Percentiles rank a stretch among this genome's conserved stretches.
Evolutionary conservation across 2,329 filamentous ascomycete species (phyloP).

Genomic region (Zymoseptoria passerinii): DNA sequence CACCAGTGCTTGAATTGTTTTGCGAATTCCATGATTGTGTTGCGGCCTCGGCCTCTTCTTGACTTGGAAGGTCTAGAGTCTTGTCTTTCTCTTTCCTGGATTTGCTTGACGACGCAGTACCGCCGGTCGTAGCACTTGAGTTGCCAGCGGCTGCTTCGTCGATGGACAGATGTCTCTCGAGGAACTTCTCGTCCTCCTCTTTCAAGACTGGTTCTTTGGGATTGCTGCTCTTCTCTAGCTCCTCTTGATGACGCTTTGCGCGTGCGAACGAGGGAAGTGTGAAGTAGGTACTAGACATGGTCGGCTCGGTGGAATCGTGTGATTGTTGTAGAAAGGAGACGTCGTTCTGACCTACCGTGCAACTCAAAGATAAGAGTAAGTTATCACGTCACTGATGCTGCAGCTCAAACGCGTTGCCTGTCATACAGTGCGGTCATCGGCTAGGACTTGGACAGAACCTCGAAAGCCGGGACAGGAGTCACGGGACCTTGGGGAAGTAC

Average conservation of each 20-base stretch:
- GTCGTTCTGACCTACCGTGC: neutral
- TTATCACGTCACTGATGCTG: neutral
- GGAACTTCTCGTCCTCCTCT: slow-evolving; percentile 53
- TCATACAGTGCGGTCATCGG: neutral
- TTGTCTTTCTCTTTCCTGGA: slow-evolving; percentile 25
- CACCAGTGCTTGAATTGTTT: slow-evolving; percentile 10
- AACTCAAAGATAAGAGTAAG: neutral
- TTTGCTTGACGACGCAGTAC: slow-evolving; percentile 19
- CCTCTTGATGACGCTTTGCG: slow-evolving; percentile 30
- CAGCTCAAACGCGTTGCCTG: slow-evolving; percentile 6
- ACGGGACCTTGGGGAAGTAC: neutral
- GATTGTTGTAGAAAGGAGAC: neutral
- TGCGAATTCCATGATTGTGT: slow-evolving; percentile 21
- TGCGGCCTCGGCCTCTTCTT: slow-evolving; percentile 29
- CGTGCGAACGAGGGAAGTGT: slow-evolving; percentile 28
- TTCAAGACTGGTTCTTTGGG: slow-evolving; percentile 44
- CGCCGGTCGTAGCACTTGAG: slow-evolving; percentile 12
- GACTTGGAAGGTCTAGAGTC: slow-evolving; percentile 27
- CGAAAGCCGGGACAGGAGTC: neutral
- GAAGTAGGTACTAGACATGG: slow-evolving; percentile 26
- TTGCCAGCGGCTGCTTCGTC: slow-evolving; percentile 15
- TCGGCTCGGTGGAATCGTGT: neutral
- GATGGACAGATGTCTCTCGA: slow-evolving; percentile 31
- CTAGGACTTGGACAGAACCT: too few relatives aligned
- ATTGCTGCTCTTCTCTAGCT: slow-evolving; percentile 27